Evolutionary conservation across 352 stramenopile genomes (phyloP).

Genomic region (Detonula confervacea): DNA sequence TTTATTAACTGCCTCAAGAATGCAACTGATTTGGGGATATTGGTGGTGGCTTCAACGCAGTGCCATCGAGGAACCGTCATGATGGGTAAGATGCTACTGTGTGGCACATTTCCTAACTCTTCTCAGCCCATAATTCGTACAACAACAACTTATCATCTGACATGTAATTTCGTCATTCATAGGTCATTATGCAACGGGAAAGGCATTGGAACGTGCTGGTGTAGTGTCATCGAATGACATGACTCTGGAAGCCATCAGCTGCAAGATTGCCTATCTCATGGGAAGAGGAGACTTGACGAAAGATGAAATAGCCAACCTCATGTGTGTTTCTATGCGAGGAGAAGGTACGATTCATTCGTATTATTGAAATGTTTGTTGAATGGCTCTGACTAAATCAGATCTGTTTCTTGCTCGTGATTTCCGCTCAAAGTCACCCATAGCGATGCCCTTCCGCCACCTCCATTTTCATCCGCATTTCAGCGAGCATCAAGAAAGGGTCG

Average conservation of each 20-base stretch:
- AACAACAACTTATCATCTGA: no score
- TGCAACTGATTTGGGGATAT: conserved; percentile 88
- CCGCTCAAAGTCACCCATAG: background rate
- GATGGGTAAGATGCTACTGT: no score
- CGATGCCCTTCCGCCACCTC: background rate
- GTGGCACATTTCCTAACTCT: no score
- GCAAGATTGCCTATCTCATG: conserved; percentile 95
- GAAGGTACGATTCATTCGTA: no score
- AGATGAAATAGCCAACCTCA: conserved; percentile 59
- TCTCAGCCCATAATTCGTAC: no score
- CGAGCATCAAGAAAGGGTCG: background rate
- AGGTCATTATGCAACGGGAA: conserved; percentile 86
- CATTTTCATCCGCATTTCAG: background rate
- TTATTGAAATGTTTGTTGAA: background rate
- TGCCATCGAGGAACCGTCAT: conserved; percentile 92
- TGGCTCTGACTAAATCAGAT: no score
- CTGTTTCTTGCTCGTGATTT: background rate
- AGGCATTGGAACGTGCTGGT: conserved; percentile 89
- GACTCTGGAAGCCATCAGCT: conserved; percentile 92
- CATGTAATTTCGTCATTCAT: no score
- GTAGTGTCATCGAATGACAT: conserved; percentile 96
- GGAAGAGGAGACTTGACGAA: conserved; percentile 54
- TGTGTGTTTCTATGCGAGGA: conserved; percentile 59
- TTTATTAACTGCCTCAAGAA: conserved; percentile 89
- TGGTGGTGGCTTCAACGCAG: conserved; percentile 94